Evolutionary conservation across 2,329 filamentous ascomycete species (phyloP).

Genomic region (Thermomyces lanuginosus): DNA sequence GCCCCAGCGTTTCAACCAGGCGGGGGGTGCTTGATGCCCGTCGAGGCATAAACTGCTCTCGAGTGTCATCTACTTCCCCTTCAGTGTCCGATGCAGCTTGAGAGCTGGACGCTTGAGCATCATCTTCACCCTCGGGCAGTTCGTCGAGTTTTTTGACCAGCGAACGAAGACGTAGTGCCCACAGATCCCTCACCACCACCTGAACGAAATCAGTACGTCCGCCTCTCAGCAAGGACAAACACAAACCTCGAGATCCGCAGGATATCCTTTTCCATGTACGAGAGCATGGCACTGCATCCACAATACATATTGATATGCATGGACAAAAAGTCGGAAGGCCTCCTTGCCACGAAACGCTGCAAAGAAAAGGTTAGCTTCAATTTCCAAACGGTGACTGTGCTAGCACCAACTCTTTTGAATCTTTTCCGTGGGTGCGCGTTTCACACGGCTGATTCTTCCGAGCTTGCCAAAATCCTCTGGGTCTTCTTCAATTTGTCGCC

Average conservation of each 20-base stretch:
- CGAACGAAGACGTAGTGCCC: constrained; percentile 55
- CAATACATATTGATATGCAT: constrained; percentile 69
- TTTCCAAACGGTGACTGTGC: not conserved
- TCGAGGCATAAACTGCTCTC: not conserved
- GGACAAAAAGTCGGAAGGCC: constrained; percentile 63
- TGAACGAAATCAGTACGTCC: constrained; percentile 9
- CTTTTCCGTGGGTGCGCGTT: constrained; percentile 39
- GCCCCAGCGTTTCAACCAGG: constrained; percentile 55
- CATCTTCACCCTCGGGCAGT: constrained; percentile 16
- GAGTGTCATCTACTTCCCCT: constrained; percentile 5
- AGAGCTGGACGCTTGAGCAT: constrained; percentile 42
- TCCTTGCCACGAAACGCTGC: constrained; percentile 43
- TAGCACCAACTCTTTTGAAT: constrained; percentile 30
- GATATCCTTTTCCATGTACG: constrained; percentile 48
- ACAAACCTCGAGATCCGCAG: constrained; percentile 53
- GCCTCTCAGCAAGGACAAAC: not conserved
- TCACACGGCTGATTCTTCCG: constrained; percentile 39
- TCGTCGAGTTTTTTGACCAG: constrained; percentile 33
- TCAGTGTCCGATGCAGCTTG: constrained; percentile 29
- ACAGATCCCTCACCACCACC: constrained; percentile 62
- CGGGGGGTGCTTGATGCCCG: constrained; percentile 38
- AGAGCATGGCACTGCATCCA: constrained; percentile 67
- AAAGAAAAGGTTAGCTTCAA: too few species aligned
- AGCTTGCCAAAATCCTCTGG: constrained; percentile 52
- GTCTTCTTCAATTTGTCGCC: constrained; percentile 37